Evolutionary conservation across 2,329 filamentous ascomycete species (phyloP).

Genomic region (Mycosphaerella sp.): DNA sequence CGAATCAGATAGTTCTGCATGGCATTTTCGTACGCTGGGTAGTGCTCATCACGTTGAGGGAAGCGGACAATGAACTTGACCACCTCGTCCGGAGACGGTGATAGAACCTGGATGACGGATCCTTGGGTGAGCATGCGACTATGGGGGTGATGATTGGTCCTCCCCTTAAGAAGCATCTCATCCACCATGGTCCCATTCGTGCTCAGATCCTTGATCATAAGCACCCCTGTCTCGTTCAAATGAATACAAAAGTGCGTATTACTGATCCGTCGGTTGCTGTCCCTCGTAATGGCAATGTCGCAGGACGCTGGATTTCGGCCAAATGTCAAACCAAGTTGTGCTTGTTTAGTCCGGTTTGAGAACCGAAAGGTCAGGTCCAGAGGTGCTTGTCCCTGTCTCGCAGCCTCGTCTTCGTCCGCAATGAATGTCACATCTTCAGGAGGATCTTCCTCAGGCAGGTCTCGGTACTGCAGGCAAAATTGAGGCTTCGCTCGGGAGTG

Average conservation of each 20-base stretch:
- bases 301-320: conserved; percentile 67
- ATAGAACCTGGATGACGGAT: conserved; percentile 64
- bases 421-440: conserved; percentile 31
- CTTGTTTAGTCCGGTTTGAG: conserved; percentile 65
- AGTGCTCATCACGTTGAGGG: conserved; percentile 63
- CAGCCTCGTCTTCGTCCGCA: conserved; percentile 29
- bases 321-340: conserved; percentile 71
- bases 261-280: conserved; percentile 69
- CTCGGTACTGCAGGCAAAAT: conserved; percentile 52
- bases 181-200: conserved; percentile 96
- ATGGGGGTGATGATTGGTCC: conserved; percentile 38
- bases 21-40: conserved; percentile 61
- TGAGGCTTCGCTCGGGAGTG: conserved; percentile 50
- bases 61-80: conserved; percentile 81
- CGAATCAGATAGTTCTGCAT: conserved; percentile 58
- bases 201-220: conserved; percentile 90
- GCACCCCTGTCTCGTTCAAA: conserved; percentile 72
- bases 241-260: conserved; percentile 96
- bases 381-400: conserved; percentile 37
- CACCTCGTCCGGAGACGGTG: conserved; percentile 50
- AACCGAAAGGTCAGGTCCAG: conserved; percentile 72
- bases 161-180: conserved; percentile 56
- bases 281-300: conserved; percentile 63
- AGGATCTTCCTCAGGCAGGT: conserved; percentile 27
- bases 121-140: conserved; percentile 65